phyloP scores from a whole-genome alignment of 2,329 filamentous ascomycete species.

The Penicillium sp. region DNA sequence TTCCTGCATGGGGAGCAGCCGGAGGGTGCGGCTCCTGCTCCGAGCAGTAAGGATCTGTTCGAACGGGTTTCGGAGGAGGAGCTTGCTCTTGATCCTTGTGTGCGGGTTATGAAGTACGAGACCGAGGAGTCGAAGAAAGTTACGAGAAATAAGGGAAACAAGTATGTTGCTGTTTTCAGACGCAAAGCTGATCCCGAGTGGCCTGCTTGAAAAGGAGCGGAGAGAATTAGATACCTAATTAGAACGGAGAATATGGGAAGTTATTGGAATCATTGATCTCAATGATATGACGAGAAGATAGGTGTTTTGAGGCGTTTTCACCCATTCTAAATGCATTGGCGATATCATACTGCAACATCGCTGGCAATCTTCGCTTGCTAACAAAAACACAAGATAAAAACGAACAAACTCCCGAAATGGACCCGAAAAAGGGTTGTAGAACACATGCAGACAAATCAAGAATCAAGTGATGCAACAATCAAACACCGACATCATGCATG shows the following conservation, averaged over 20 bases:
- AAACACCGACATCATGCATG: slow-evolving; percentile 15
- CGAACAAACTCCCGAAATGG: slow-evolving; percentile 1
- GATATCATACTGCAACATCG: slow-evolving; percentile 9
- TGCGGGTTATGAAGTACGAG: slow-evolving; percentile 65
- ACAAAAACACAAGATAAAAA: slow-evolving; percentile 1
- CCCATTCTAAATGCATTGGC: slow-evolving; percentile 16
- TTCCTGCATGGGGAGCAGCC: slow-evolving; percentile 58
- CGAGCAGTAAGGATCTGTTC: slow-evolving; percentile 64
- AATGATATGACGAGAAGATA: slow-evolving; percentile 2
- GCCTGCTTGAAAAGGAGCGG: slow-evolving; percentile 35
- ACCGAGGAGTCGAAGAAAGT: slow-evolving; percentile 99
- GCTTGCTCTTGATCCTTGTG: slow-evolving; percentile 57
- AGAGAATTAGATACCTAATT: background rate
- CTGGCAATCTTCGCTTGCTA: slow-evolving; percentile 12
- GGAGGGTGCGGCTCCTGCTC: slow-evolving; percentile 68
- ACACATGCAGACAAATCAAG: slow-evolving; percentile 7
- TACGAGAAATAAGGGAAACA: slow-evolving; percentile 80
- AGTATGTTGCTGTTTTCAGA: slow-evolving; percentile 86
- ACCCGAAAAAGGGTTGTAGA: background rate
- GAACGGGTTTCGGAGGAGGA: slow-evolving; percentile 63
- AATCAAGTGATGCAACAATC: slow-evolving; percentile 9
- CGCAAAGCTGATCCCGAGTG: slow-evolving; percentile 77
- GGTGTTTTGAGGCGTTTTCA: slow-evolving; percentile 13
- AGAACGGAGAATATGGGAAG: background rate
- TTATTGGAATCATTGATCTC: background rate